Conservation (phyloP, 495 filamentous ascomycete species). For the Aspergillus sclerotiicarbonarius region DNA sequence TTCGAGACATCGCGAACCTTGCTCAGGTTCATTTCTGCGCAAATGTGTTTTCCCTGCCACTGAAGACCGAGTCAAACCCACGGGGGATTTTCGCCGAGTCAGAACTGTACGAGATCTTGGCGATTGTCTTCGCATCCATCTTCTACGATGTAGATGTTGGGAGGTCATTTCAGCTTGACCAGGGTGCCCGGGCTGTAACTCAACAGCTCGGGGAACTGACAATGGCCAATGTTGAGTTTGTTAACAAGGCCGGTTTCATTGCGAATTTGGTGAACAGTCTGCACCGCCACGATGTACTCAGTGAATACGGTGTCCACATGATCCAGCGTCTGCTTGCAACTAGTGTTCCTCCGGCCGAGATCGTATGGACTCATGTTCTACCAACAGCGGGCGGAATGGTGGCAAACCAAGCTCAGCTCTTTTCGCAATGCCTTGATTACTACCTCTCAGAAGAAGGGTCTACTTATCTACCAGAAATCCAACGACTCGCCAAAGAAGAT, state of each 20-base stretch:
- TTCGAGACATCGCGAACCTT: conserved; percentile 61
- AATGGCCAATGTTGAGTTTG: conserved; percentile 60
- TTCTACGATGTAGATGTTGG: conserved; percentile 66
- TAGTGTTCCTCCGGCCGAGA: conserved; percentile 57
- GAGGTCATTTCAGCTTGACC: conserved; percentile 60
- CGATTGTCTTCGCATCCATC: conserved; percentile 59
- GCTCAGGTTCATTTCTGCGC: conserved; percentile 59
- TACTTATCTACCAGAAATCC: conserved; percentile 54
- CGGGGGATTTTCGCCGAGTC: conserved; percentile 54
- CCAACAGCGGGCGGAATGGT: conserved; percentile 60
- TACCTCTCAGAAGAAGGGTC: conserved; percentile 60
- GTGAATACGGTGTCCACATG: conserved; percentile 65
- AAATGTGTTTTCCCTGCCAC: conserved; percentile 60
- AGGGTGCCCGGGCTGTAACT: conserved; percentile 51
- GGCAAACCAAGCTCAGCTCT: conserved; percentile 69
- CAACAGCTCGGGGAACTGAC: conserved; percentile 60
- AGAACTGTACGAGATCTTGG: conserved; percentile 59
- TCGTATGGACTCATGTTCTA: conserved; percentile 69
- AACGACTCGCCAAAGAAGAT: conserved; percentile 49
- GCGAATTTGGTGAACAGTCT: conserved; percentile 42
- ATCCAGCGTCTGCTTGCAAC: conserved; percentile 64
- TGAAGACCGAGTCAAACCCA: conserved; percentile 61
- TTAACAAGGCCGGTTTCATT: conserved; percentile 50
- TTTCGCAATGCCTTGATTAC: conserved; percentile 72
- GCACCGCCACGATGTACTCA: conserved; percentile 48